These are phyloP conservation scores for Arachnomyces sp. DNA, from an alignment of 2,329 filamentous ascomycete species.

Conservation along the genomic window DNA sequence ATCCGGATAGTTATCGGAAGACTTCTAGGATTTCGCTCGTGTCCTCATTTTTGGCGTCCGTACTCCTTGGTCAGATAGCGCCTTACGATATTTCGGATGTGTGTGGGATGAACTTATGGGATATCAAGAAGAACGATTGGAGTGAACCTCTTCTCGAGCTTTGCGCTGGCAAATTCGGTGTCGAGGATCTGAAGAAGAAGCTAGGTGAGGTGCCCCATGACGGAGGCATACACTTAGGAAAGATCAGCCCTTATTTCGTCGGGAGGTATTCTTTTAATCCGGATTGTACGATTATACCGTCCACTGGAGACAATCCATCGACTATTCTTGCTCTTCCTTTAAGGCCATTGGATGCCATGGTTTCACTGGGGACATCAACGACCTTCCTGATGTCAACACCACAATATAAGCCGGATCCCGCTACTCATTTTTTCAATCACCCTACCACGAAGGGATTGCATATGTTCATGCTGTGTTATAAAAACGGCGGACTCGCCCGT, in stretches of 20 bases:
- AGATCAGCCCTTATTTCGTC: conserved; percentile 71
- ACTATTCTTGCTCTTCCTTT: conserved; percentile 89
- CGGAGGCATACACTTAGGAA: conserved; percentile 70
- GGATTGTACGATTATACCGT: conserved; percentile 71
- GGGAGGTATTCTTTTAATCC: conserved; percentile 67
- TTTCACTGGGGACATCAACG: conserved; percentile 88
- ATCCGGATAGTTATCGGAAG: conserved; percentile 71
- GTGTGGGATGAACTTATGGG: conserved; percentile 95
- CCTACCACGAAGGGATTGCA: conserved; percentile 83
- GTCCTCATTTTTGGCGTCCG: conserved; percentile 86
- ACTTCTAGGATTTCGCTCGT: conserved; percentile 86
- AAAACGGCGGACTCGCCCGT: conserved; percentile 89
- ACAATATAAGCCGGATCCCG: conserved; percentile 79
- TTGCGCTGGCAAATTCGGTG: conserved; percentile 58
- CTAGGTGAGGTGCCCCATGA: conserved; percentile 74
- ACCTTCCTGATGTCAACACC: conserved; percentile 97
- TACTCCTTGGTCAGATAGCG: conserved; percentile 78
- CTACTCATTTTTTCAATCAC: conserved; percentile 98
- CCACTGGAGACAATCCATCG: conserved; percentile 92
- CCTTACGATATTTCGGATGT: conserved; percentile 92
- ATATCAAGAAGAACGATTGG: conserved; percentile 68
- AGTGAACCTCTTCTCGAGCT: conserved; percentile 67
- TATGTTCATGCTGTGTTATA: conserved; percentile 99
- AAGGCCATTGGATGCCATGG: conserved; percentile 81
- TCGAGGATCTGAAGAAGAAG: conserved; percentile 63